These are phyloP conservation scores for Telopea speciosissima DNA, from an alignment of 177 flowering plant genomes.

Conservation along the genomic window DNA sequence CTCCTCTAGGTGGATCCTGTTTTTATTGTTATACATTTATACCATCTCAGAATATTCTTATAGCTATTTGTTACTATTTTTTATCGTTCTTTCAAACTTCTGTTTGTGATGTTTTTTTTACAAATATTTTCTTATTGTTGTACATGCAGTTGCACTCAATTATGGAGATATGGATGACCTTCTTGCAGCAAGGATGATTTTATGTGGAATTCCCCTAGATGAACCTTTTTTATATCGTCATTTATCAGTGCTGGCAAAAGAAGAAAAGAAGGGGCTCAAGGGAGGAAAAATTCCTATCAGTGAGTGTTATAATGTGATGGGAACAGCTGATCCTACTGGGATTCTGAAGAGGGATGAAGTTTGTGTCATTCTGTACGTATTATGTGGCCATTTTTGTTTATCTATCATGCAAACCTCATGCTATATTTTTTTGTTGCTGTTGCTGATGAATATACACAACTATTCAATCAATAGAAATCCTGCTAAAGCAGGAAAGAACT, in stretches of 20 bases:
- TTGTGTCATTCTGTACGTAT: slow-evolving; percentile 70
- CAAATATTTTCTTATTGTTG: background rate
- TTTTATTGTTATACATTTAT: too few species aligned
- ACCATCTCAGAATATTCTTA: background rate
- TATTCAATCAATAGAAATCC: too few species aligned
- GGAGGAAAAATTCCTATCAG: slow-evolving; percentile 53
- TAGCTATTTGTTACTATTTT: background rate
- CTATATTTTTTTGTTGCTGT: background rate
- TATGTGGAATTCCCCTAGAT: slow-evolving; percentile 62
- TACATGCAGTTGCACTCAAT: slow-evolving; percentile 43
- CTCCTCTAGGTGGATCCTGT: background rate
- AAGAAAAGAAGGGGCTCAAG: slow-evolving; percentile 47
- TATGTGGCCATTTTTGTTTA: background rate
- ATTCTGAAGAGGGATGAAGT: slow-evolving; percentile 51
- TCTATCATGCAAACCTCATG: background rate
- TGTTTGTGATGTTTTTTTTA: background rate
- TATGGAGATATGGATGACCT: slow-evolving; percentile 50
- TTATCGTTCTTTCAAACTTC: background rate
- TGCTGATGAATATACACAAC: background rate
- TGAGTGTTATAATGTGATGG: slow-evolving; percentile 72
- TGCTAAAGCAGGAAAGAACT: background rate
- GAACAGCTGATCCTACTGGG: slow-evolving; percentile 84
- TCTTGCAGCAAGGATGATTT: slow-evolving; percentile 48
- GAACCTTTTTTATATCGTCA: slow-evolving; percentile 56
- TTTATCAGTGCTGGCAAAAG: slow-evolving; percentile 31